Evolutionary conservation across 2,329 filamentous ascomycete genomes (phyloP), one percentile per base, ranked within the genome.

Genomic region (Stachybotrys echinatus): DNA sequence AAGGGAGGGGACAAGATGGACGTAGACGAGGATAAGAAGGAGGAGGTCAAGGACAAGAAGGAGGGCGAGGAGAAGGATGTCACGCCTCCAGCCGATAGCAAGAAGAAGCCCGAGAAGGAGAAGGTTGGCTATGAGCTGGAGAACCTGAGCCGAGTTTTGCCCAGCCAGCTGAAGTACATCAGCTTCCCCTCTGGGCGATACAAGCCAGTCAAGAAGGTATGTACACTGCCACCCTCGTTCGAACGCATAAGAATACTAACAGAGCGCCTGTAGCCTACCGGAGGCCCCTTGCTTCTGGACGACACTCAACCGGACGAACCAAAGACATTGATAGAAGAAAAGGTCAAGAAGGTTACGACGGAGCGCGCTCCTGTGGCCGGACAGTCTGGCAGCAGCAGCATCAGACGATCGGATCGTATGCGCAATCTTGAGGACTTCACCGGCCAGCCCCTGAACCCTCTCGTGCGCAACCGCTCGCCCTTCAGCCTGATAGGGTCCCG

Each of bases 101-200:
- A 92, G 81, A 96, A 95, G 80, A 95, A 94, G 77, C 75, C 77
- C 0, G 91, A 96, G 71, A 95, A 94, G 75, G 94, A 99, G 74
- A 97, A 96, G 81, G 81, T 95, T 52, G 94, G 94, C 58, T 96
- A 94, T 66, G 91, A 96, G 56, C 81, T 99, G 54, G 89, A 94
- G 65, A 99, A 99, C 76, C 95, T 99, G 90, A 95, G 88, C 49
- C 83, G 94, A 60, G 91, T 99, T 34, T 81, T 99, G 45, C 94
- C 92, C 1, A 83, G 84, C 44, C 94, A 99, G 74, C 81, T 97
- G 63, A 96, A 95, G 75, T 96, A 92, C 69, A 89, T 99, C 64
- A 95, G 84, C 69, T 96, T 99, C 77, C 84, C 89, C 45, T 82
- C 89, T 55, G 88, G 89, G 43, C 85, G 95, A 59, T 99, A 96